Conservation (phyloP, 371 early-diverging fungal species). For the Mortierella polycephala region DNA sequence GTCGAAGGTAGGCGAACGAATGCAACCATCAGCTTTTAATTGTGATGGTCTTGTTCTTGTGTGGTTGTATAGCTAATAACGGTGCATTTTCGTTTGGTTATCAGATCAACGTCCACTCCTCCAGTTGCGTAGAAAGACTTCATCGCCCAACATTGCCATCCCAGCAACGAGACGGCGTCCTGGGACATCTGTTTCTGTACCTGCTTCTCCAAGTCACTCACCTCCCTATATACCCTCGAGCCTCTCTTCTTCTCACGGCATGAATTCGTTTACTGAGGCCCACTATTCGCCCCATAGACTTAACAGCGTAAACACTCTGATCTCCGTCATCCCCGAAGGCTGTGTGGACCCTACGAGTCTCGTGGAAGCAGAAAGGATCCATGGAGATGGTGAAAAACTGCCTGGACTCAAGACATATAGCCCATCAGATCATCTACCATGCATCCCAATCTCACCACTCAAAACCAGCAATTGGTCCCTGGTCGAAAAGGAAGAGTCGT, state of each 20-base stretch:
- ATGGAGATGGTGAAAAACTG: slow-evolving; percentile 44
- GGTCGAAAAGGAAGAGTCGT: slow-evolving; percentile 42
- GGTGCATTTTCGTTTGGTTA: slow-evolving; percentile 33
- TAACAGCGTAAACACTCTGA: slow-evolving; percentile 20
- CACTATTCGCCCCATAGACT: slow-evolving; percentile 14
- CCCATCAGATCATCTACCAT: slow-evolving; percentile 55
- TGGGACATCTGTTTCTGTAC: slow-evolving; percentile 43
- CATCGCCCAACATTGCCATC: slow-evolving; percentile 51
- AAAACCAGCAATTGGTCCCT: slow-evolving; percentile 64
- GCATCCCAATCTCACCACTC: slow-evolving; percentile 67
- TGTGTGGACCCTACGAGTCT: slow-evolving; percentile 43
- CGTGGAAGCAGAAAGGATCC: slow-evolving; percentile 46
- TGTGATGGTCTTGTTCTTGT: too few species aligned
- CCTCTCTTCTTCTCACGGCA: slow-evolving; percentile 30
- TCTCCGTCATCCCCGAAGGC: slow-evolving; percentile 44
- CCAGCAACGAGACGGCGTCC: slow-evolving; percentile 27
- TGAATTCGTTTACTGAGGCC: slow-evolving; percentile 38
- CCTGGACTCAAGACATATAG: slow-evolving; percentile 43
- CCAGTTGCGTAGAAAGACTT: slow-evolving; percentile 30
- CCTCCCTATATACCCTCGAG: slow-evolving; percentile 49
- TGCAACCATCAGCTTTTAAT: too few species aligned
- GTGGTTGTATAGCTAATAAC: slow-evolving; percentile 16
- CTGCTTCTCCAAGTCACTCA: slow-evolving; percentile 40
- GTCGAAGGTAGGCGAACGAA: slow-evolving; percentile 35
- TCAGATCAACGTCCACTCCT: too few species aligned